Conservation (phyloP, 306 rosid genomes). For the Mimosa bimucronata region DNA sequence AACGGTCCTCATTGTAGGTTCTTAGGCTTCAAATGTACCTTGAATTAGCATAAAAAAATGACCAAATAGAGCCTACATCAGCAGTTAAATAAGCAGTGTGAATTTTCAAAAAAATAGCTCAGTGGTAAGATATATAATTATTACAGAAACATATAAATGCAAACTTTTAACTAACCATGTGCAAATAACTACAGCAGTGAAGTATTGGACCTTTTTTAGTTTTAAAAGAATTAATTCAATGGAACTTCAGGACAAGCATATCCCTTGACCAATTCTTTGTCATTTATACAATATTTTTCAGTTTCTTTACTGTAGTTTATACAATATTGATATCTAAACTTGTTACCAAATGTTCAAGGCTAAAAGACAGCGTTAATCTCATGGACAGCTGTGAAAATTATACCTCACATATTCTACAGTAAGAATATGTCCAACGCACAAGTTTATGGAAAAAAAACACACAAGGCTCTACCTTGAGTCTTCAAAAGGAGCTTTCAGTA, state of each 20-base stretch:
- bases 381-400: background rate
- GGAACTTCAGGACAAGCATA: background rate
- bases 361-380: background rate
- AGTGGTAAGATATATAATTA: background rate
- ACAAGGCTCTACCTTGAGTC: background rate
- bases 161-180: background rate
- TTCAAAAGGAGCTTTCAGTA: background rate
- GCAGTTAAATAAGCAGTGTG: slow-evolving; percentile 25
- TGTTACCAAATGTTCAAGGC: background rate
- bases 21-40: slow-evolving; percentile 51
- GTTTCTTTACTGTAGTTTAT: background rate
- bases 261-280: background rate
- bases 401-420: background rate
- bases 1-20: slow-evolving; percentile 34
- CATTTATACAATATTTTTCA: background rate
- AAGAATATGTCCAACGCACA: background rate
- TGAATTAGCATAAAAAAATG: slow-evolving; percentile 53
- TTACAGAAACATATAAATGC: background rate
- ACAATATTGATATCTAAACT: background rate
- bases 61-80: slow-evolving; percentile 48
- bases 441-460: background rate
- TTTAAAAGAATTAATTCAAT: background rate
- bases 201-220: background rate
- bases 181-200: background rate
- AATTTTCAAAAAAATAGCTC: background rate